Evolutionary conservation across 495 filamentous ascomycete genomes (phyloP).

Genomic region (Neurospora sp.): DNA sequence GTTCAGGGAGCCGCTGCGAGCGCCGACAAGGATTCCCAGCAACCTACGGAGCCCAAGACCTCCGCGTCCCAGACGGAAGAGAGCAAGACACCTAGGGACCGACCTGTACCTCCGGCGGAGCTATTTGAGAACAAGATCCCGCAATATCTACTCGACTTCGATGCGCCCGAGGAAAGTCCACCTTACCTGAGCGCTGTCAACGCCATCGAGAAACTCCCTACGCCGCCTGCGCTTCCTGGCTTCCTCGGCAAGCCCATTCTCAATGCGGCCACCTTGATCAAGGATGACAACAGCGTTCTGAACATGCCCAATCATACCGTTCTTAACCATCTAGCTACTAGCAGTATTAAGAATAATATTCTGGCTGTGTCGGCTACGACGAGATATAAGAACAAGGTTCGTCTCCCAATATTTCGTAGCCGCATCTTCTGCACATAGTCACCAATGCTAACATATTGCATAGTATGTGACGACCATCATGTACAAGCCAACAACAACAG

Average conservation of each 20-base stretch:
- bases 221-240: constrained; percentile 77
- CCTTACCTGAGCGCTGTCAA: constrained; percentile 57
- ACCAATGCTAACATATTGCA: constrained; percentile 5
- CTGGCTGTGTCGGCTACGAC: constrained; percentile 96
- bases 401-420: background rate
- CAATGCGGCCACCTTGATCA: constrained; percentile 81
- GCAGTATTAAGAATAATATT: constrained; percentile 93
- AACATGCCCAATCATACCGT: constrained; percentile 96
- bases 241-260: constrained; percentile 93
- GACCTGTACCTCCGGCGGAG: constrained; percentile 32
- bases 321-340: constrained; percentile 93
- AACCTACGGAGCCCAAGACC: background rate
- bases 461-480: constrained; percentile 97
- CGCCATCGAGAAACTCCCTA: constrained; percentile 62
- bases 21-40: constrained; percentile 17
- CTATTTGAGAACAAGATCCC: constrained; percentile 60
- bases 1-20: constrained; percentile 6
- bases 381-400: constrained; percentile 88
- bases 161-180: constrained; percentile 66
- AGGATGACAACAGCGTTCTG: constrained; percentile 94
- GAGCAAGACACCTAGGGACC: constrained; percentile 28
- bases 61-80: constrained; percentile 24
- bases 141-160: constrained; percentile 75
- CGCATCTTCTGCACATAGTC: background rate
- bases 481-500: constrained; percentile 70